Evolutionary conservation across 106 monocot genomes (phyloP).

Genomic region (Allium fistulosum): DNA sequence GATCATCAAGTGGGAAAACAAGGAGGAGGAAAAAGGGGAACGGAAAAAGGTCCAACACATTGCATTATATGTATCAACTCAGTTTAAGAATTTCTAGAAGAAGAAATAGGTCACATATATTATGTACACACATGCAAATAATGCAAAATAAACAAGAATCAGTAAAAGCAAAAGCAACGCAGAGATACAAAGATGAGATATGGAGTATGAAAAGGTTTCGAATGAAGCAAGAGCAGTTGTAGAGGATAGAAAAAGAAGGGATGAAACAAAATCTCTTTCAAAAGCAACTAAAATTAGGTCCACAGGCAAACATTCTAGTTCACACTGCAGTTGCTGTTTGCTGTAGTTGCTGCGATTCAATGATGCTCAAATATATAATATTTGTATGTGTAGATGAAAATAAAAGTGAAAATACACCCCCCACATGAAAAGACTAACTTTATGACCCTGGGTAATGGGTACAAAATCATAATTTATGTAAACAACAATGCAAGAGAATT

Average conservation of each 20-base stretch:
- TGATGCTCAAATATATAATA: no score
- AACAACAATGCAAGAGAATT: no score
- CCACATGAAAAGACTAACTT: no score
- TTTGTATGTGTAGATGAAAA: no score
- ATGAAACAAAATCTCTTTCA: conserved; percentile 27
- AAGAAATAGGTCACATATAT: no score
- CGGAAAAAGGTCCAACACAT: conserved; percentile 9
- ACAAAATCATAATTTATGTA: no score
- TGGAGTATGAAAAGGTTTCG: conserved; percentile 49
- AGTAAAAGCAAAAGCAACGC: conserved; percentile 25
- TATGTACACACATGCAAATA: background rate
- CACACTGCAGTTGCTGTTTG: conserved; percentile 8
- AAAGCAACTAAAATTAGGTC: conserved; percentile 13
- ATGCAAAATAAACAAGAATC: conserved; percentile 51
- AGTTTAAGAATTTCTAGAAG: no score
- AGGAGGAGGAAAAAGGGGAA: conserved; percentile 21
- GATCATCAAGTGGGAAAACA: conserved; percentile 20
- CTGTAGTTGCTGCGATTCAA: no score
- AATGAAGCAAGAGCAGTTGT: conserved; percentile 26
- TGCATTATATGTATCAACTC: background rate
- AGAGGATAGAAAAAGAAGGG: conserved; percentile 38
- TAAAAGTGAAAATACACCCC: no score
- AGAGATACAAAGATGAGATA: conserved; percentile 44
- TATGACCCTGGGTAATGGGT: no score
- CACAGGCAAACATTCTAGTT: conserved; percentile 7